Conservation (phyloP, 768 basidiomycete genomes). For the Amanita pallidorosea region DNA sequence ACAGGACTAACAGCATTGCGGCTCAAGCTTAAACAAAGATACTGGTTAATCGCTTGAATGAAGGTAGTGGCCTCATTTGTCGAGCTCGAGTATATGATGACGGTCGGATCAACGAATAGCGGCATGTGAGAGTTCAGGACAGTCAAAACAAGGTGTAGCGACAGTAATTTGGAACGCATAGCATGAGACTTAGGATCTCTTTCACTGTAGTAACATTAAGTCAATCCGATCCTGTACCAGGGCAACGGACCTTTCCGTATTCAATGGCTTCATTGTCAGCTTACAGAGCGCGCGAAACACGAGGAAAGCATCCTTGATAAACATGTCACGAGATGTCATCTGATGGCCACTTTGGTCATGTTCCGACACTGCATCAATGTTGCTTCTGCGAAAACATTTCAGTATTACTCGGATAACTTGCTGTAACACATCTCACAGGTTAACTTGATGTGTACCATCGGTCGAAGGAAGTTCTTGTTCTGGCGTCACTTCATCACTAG, state of each 20-base stretch:
- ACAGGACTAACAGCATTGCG: constrained; percentile 94
- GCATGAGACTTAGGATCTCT: constrained; percentile 93
- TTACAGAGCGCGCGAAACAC: constrained; percentile 97
- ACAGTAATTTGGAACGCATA: constrained; percentile 93
- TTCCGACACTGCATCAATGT: constrained; percentile 23
- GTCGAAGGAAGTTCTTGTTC: neutral
- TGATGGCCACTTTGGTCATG: constrained; percentile 25
- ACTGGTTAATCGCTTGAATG: constrained; percentile 90
- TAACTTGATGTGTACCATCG: constrained; percentile 1
- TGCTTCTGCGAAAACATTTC: constrained; percentile 23
- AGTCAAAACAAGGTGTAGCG: constrained; percentile 87
- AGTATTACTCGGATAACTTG: constrained; percentile 11
- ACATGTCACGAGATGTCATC: constrained; percentile 75
- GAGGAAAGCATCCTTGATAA: constrained; percentile 95
- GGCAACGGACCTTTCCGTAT: constrained; percentile 71
- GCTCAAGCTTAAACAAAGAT: constrained; percentile 85
- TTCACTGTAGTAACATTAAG: constrained; percentile 43
- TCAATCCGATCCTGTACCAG: neutral
- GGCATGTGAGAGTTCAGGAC: constrained; percentile 88
- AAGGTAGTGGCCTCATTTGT: constrained; percentile 83
- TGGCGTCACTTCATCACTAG: neutral
- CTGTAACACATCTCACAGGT: neutral
- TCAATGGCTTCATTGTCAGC: constrained; percentile 94
- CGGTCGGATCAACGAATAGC: constrained; percentile 76
- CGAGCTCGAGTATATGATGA: constrained; percentile 89